Evolutionary conservation across 257 asterid genomes (phyloP).

Genomic region (Fraxinus excelsior): DNA sequence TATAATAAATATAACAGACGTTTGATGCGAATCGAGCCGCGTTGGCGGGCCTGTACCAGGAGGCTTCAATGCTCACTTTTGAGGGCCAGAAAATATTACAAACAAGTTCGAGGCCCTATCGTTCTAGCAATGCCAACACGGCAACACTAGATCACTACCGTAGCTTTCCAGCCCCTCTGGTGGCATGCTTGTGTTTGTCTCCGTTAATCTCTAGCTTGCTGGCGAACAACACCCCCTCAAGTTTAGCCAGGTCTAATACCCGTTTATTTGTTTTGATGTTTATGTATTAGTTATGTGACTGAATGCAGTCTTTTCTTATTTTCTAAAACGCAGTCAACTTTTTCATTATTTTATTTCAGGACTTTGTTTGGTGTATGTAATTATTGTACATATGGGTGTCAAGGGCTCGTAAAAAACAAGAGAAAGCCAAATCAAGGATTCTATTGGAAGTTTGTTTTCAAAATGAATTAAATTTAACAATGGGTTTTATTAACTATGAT

Average conservation of each 20-base stretch:
- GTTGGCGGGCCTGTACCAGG: constrained; percentile 46
- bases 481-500: neutral
- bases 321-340: too few species aligned
- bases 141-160: constrained; percentile 51
- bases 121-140: constrained; percentile 64
- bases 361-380: too few species aligned
- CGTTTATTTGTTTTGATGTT: neutral
- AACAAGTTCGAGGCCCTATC: constrained; percentile 45
- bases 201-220: constrained; percentile 48
- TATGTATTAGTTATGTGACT: neutral
- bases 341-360: too few species aligned
- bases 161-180: constrained; percentile 58
- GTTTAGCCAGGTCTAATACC: constrained; percentile 31
- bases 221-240: constrained; percentile 60
- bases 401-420: neutral
- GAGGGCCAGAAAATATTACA: constrained; percentile 53
- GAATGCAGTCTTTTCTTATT: neutral
- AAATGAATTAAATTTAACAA: neutral
- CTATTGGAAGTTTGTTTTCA: neutral
- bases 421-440: neutral
- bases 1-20: too few species aligned
- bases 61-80: constrained; percentile 48
- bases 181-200: constrained; percentile 56
- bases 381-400: too few species aligned
- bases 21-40: constrained; percentile 47